Conservation (phyloP, 1,284 basidiomycete species). For the Tylopilus sp. region DNA sequence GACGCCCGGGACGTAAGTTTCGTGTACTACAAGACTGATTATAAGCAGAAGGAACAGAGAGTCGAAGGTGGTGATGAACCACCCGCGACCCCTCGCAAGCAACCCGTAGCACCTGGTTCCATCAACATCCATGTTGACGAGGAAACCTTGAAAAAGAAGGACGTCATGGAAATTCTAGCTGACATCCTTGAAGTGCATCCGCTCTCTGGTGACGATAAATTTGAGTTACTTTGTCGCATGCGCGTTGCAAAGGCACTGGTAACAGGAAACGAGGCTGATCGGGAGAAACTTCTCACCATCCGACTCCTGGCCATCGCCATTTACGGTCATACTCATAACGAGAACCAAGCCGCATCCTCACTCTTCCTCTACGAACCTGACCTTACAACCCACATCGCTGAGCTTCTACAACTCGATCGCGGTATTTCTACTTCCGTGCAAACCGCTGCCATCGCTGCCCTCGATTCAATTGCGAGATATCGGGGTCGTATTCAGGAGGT, state of each 20-base stretch:
- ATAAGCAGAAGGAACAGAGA: conserved; percentile 45
- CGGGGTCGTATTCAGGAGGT: conserved; percentile 84
- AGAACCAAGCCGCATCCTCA: conserved; percentile 75
- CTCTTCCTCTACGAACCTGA: conserved; percentile 96
- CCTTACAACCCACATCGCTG: conserved; percentile 83
- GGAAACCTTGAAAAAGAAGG: conserved; percentile 55
- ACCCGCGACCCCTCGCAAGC: conserved; percentile 40
- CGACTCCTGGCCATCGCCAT: conserved; percentile 88
- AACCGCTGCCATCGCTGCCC: conserved; percentile 80
- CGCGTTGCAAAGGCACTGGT: conserved; percentile 73
- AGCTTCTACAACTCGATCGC: conserved; percentile 80
- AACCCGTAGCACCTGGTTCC: conserved; percentile 44
- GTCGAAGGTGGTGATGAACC: conserved; percentile 41
- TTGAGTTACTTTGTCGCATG: conserved; percentile 87
- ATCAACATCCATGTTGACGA: conserved; percentile 65
- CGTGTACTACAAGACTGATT: conserved; percentile 67
- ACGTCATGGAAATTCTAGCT: conserved; percentile 72
- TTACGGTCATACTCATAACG: conserved; percentile 81
- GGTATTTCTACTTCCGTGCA: conserved; percentile 70
- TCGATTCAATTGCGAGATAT: conserved; percentile 90
- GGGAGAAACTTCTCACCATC: conserved; percentile 80
- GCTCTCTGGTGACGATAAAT: conserved; percentile 83
- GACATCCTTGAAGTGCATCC: conserved; percentile 71
- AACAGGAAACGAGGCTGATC: conserved; percentile 55
- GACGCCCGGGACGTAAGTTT: conserved; percentile 76